Evolutionary conservation across 176 grass and related monocot species (phyloP), one percentile per base, ranked within the genome.

Genomic region (Hordeum vulgare): DNA sequence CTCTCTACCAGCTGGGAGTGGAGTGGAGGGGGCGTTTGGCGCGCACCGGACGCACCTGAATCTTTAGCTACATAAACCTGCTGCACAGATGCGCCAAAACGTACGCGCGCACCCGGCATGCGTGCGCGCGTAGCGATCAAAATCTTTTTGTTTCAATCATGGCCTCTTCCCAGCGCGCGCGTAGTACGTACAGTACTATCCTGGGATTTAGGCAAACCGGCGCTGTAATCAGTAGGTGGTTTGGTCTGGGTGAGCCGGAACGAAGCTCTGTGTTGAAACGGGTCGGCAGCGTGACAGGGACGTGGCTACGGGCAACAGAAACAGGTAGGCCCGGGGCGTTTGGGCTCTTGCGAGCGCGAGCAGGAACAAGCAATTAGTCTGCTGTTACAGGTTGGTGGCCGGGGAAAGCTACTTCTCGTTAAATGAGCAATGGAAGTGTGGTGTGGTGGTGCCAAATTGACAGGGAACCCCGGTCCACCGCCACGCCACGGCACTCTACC

Each of bases 291-390:
- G 70, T 77, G 78, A 85, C 26, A 33, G 49, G n/a, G 83, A 77
- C 53, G 14, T 35, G 51, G 39, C 78, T 4, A 51, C 17, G 71
- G 12, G 24, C 69, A 73, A 73, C 70, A 73, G 41, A 73, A 73
- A 25, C 65, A 82, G 35, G 83, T 66, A 86, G 82, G 77, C 31
- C 87, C 70, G 25, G 25, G 59, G 80, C 27, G 6, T 28, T 54
- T 33, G 61, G 69, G 70, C 51, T 85, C 54, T 14, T 45, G 34
- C 81, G 12, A 85, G 71, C 29, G 31, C 81, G 5, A 85, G 71
- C 39, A 51, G 23, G 44, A 41, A 68, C 24, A 17, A 41, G 71
- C 53, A 79, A 71, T 53, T 67, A 77, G 44, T 28, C 82, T 26
- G 23, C 83, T 58, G 59, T 57, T 64, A 75, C 44, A 27, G 58